Conservation (phyloP, 495 filamentous ascomycete species). For the Daldinia loculata region DNA sequence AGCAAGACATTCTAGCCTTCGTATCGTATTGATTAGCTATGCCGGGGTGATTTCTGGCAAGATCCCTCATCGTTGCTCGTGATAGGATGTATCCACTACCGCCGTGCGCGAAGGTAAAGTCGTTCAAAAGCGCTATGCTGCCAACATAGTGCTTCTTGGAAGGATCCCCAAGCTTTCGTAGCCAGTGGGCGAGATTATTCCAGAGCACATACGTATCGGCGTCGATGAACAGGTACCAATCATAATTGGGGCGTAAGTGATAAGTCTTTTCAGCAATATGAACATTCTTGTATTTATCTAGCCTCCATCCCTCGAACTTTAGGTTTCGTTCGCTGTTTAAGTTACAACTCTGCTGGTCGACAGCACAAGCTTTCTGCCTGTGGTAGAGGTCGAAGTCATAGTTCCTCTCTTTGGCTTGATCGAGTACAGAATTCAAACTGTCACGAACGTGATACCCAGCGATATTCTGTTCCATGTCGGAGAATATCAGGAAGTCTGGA, state of each 20-base stretch:
- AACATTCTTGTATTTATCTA: conserved; percentile 60
- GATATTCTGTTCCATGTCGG: conserved; percentile 63
- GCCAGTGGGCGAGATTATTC: conserved; percentile 67
- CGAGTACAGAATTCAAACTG: conserved; percentile 58
- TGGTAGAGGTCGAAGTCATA: conserved; percentile 66
- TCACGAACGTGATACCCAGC: conserved; percentile 60
- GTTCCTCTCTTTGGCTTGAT: conserved; percentile 46
- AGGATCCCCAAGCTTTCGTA: conserved; percentile 58
- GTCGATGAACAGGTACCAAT: conserved; percentile 77
- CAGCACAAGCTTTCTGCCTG: conserved; percentile 53
- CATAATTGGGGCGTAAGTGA: conserved; percentile 56
- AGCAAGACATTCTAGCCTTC: conserved; percentile 67
- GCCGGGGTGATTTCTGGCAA: conserved; percentile 50
- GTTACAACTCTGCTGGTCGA: conserved; percentile 55
- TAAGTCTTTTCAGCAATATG: conserved; percentile 57
- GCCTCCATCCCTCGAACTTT: conserved; percentile 54
- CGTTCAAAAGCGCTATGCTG: conserved; percentile 63
- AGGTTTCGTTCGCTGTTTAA: not conserved
- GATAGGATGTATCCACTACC: conserved; percentile 74
- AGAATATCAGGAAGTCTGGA: conserved; percentile 65
- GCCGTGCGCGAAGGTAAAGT: conserved; percentile 70
- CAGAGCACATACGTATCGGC: conserved; percentile 74
- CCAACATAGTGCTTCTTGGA: conserved; percentile 64
- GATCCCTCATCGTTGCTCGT: conserved; percentile 60
- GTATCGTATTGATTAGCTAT: conserved; percentile 61